Conservation (phyloP, 2,329 filamentous ascomycete species). For the Colletotrichum kahawae region DNA sequence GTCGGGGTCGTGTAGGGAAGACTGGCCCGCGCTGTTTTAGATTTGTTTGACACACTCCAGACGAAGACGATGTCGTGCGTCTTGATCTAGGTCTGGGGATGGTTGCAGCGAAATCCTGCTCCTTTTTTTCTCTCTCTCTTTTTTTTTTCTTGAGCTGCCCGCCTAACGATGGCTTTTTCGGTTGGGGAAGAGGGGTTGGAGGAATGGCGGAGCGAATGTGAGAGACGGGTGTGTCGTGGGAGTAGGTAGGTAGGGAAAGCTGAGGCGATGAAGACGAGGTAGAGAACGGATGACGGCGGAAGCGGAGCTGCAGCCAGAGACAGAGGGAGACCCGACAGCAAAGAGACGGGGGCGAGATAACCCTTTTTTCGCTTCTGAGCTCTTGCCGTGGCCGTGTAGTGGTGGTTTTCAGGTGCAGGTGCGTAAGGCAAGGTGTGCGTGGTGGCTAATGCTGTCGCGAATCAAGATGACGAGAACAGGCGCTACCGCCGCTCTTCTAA, state of each 20-base stretch:
- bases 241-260: not conserved
- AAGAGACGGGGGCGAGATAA: not conserved
- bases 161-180: not conserved
- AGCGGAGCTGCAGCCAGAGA: not conserved
- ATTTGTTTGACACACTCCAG: conserved; percentile 22
- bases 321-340: not conserved
- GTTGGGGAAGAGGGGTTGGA: not conserved
- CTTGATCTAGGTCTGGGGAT: not conserved
- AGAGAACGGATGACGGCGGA: conserved; percentile 16
- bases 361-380: not conserved
- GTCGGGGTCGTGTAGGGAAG: not conserved
- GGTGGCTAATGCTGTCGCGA: conserved; percentile 9
- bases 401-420: not conserved
- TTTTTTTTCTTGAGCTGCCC: not conserved
- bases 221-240: not conserved
- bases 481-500: conserved; percentile 10
- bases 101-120: not conserved
- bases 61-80: conserved; percentile 21
- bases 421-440: not conserved
- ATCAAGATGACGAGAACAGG: conserved; percentile 9
- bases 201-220: not conserved
- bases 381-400: not conserved
- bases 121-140: not conserved
- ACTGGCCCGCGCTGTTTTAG: conserved; percentile 19
- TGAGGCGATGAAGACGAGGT: not conserved